A percentile compares a stretch with the other conserved stretches of the same genome.
Conservation (phyloP, 768 basidiomycete genomes). For the Calocybe indica region DNA sequence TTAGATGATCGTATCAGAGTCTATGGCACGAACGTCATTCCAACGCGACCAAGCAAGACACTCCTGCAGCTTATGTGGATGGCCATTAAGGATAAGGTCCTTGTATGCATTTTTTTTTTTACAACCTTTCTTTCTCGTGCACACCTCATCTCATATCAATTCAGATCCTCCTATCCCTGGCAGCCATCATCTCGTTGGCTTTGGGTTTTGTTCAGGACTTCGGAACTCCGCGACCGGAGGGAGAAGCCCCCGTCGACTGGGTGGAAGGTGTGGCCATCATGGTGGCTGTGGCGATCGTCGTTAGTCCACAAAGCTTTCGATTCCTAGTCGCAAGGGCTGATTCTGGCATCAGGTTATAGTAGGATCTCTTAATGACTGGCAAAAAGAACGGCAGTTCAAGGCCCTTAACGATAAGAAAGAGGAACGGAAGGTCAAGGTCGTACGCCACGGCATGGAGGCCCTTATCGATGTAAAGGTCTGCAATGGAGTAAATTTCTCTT, state of each 20-base stretch:
- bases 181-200: conserved; percentile 89
- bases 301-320: conserved; percentile 24
- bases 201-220: conserved; percentile 94
- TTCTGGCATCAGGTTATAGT: conserved; percentile 59
- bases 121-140: conserved; percentile 2
- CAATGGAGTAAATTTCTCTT: conserved; percentile 3
- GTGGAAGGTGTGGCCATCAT: conserved; percentile 90
- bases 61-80: conserved; percentile 78
- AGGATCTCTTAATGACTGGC: conserved; percentile 95
- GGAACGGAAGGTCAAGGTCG: conserved; percentile 83
- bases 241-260: conserved; percentile 87
- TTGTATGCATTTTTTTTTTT: conserved; percentile 42
- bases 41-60: conserved; percentile 60
- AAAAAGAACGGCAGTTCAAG: conserved; percentile 96
- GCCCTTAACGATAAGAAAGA: conserved; percentile 92
- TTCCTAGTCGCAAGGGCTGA: neutral
- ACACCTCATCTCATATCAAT: neutral
- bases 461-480: conserved; percentile 77
- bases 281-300: conserved; percentile 70
- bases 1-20: conserved; percentile 58
- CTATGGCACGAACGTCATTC: conserved; percentile 74
- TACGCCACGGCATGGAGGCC: conserved; percentile 64
- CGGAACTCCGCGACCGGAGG: conserved; percentile 53
- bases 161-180: conserved; percentile 74
- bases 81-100: conserved; percentile 85